A percentile compares a stretch with the other conserved stretches of the same genome.
phyloP scores from a whole-genome alignment of 1,284 basidiomycete genomes.

The Ganoderma boninense region DNA sequence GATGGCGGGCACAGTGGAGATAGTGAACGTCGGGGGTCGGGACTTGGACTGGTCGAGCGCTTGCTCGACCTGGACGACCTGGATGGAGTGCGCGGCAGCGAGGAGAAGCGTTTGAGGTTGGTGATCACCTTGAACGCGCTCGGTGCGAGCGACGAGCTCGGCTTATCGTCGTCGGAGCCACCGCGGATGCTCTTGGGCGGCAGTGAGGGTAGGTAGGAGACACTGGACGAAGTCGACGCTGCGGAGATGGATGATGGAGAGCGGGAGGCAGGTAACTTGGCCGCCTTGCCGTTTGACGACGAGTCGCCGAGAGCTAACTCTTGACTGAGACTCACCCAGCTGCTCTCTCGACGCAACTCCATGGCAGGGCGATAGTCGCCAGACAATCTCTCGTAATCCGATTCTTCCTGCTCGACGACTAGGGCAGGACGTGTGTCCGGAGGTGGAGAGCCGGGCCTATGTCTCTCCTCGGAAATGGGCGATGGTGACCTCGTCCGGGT shows the following conservation, averaged over 20 bases:
- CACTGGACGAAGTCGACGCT: constrained; percentile 22
- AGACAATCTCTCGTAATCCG: constrained; percentile 5
- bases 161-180: constrained; percentile 35
- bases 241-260: constrained; percentile 28
- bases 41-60: constrained; percentile 26
- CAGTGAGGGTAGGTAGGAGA: constrained; percentile 39
- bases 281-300: constrained; percentile 35
- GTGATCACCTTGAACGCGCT: constrained; percentile 42
- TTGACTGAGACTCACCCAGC: constrained; percentile 43
- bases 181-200: constrained; percentile 57
- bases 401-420: constrained; percentile 25
- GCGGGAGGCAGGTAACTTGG: constrained; percentile 23
- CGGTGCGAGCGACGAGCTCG: constrained; percentile 24
- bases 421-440: constrained; percentile 23
- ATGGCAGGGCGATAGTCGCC: constrained; percentile 28
- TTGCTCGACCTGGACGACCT: constrained; percentile 30
- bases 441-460: background rate
- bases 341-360: constrained; percentile 41
- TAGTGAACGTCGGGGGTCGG: constrained; percentile 42
- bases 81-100: constrained; percentile 67
- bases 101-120: constrained; percentile 64
- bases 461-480: constrained; percentile 6
- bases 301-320: constrained; percentile 28
- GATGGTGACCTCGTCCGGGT: constrained; percentile 11
- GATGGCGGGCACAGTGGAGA: constrained; percentile 50